Evolutionary conservation across 1,284 basidiomycete genomes (phyloP).

Genomic region (Volvariella surrecta): DNA sequence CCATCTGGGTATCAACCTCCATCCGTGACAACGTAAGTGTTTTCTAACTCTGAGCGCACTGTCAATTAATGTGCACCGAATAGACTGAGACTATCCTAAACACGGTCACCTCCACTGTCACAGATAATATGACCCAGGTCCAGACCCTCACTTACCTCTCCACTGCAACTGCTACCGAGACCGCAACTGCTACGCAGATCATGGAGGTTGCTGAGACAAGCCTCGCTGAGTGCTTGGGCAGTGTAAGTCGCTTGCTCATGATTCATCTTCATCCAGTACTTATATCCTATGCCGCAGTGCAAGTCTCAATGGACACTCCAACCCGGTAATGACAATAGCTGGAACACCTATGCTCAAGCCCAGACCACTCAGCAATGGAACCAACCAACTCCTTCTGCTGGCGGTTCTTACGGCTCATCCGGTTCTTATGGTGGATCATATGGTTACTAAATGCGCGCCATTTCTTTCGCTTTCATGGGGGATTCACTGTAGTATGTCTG

Average conservation of each 20-base stretch:
- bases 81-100: slow-evolving; percentile 43
- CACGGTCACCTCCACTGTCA: slow-evolving; percentile 41
- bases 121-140: slow-evolving; percentile 35
- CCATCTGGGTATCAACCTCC: slow-evolving; percentile 32
- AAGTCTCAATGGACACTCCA: slow-evolving; percentile 46
- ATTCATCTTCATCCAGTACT: neutral
- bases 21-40: slow-evolving; percentile 32
- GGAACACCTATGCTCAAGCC: slow-evolving; percentile 40
- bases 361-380: slow-evolving; percentile 14
- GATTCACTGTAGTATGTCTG: slow-evolving; percentile 14
- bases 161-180: slow-evolving; percentile 38
- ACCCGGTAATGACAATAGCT: slow-evolving; percentile 39
- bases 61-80: slow-evolving; percentile 4
- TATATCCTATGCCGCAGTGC: slow-evolving; percentile 32
- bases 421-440: slow-evolving; percentile 7
- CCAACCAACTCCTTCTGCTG: slow-evolving; percentile 13
- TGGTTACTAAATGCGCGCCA: slow-evolving; percentile 17
- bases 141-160: slow-evolving; percentile 36
- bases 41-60: slow-evolving; percentile 1
- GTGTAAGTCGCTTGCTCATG: slow-evolving; percentile 21
- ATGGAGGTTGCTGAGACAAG: slow-evolving; percentile 33
- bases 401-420: slow-evolving; percentile 11
- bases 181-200: slow-evolving; percentile 30
- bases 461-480: slow-evolving; percentile 7
- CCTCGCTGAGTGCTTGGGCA: slow-evolving; percentile 45